Evolutionary conservation across 306 rosid species (phyloP).

Genomic region (Hippophae gyantsensis): DNA sequence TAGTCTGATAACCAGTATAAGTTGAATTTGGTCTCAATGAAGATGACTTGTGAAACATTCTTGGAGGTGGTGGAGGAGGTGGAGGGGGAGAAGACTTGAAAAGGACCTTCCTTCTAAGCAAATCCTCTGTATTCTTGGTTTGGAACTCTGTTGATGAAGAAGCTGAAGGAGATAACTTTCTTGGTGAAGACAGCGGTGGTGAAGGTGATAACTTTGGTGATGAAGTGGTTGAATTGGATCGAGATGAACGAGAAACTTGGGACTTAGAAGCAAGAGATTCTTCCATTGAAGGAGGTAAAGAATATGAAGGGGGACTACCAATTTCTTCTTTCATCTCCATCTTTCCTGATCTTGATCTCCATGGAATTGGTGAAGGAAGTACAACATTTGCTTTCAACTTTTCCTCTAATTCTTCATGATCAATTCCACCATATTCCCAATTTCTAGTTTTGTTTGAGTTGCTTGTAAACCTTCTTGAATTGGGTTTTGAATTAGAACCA

Average conservation of each 20-base stretch:
- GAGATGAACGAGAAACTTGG: constrained; percentile 25
- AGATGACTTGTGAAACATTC: constrained; percentile 32
- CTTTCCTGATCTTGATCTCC: constrained; percentile 79
- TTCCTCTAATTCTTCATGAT: constrained; percentile 18
- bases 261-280: constrained; percentile 16
- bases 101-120: constrained; percentile 39
- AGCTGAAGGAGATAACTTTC: constrained; percentile 23
- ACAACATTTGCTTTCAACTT: constrained; percentile 39
- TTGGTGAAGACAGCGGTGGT: constrained; percentile 19
- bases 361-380: constrained; percentile 81
- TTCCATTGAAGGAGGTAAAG: constrained; percentile 26
- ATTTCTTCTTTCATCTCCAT: constrained; percentile 44
- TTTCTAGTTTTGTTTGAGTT: constrained; percentile 22
- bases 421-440: constrained; percentile 26
- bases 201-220: constrained; percentile 29
- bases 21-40: constrained; percentile 33
- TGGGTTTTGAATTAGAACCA: constrained; percentile 11
- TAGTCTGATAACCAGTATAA: constrained; percentile 9
- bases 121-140: constrained; percentile 52
- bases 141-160: constrained; percentile 41
- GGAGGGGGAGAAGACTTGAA: constrained; percentile 46
- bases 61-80: constrained; percentile 77
- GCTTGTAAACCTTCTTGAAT: constrained; percentile 37
- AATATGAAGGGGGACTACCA: constrained; percentile 8
- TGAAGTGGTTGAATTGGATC: constrained; percentile 28